Base-by-base conservation (phyloP, 306 rosid species). In the Quercus glauca region DNA sequence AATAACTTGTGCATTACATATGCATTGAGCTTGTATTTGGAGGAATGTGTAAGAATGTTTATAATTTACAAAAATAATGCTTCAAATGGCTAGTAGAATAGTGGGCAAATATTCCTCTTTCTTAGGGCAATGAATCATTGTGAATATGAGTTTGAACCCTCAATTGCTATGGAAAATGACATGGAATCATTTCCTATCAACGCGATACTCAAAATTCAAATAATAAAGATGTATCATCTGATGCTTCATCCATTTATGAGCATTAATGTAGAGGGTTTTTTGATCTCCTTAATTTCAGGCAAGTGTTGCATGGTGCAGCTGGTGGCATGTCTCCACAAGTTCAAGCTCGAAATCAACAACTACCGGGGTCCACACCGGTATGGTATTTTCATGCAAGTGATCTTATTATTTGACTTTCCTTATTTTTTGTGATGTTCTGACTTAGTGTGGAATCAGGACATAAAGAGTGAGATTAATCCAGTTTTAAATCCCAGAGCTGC, bases 271-370 rank as follows among this genome's bases (percentile, higher is more conserved):
- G 72, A 63, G 33, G 26, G 78, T 73, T 58, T 71, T 31, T 71
- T 31, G 37, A 73, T 35, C 21, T 63, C 63, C 63, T 81, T 78
- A 76, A 78, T 88, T 87, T 74, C 91, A 95, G 99, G 86, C 99
- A 92, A 90, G 97, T 91, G 60, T 83, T 95, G 92, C 99, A 93
- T 73, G 91, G 89, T 74, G 19, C 98, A 71, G 86, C 92, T 28
- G 98, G 96, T 61, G 96, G 93, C 57, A 91, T 96, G 92, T 88
- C 97, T 89, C 91, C 94, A 60, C 99, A 96, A 88, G 94, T 89
- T 82, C 99, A 96, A 89, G 89, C 92, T 67, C 92, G 94, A 70
- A 88, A 84, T 85, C 99, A 92, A 87, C 99, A 90, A 78, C 73
- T 93, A 79, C 88, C 94, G 29, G 99, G 97, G 84, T 89, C 99